A percentile compares a stretch with the other conserved stretches of the same genome.
Conservation (phyloP, 768 basidiomycete species). For the Tulasnella sp. region DNA sequence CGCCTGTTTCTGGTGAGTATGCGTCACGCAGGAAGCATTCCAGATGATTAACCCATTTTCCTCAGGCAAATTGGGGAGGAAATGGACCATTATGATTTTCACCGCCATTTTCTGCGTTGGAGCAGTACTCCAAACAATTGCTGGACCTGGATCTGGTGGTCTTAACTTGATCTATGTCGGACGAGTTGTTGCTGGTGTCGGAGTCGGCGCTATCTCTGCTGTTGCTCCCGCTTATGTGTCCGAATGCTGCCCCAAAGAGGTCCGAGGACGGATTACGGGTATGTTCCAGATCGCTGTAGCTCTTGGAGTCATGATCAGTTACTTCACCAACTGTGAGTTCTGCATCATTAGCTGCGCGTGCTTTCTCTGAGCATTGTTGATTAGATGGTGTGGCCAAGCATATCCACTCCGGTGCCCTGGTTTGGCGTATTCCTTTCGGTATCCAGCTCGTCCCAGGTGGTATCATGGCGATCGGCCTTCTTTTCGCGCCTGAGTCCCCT, state of each 20-base stretch:
- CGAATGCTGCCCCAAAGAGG: slow-evolving; percentile 76
- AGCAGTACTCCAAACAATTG: slow-evolving; percentile 60
- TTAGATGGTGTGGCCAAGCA: slow-evolving; percentile 17
- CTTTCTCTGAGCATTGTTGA: background rate
- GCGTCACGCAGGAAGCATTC: no score
- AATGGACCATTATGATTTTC: slow-evolving; percentile 47
- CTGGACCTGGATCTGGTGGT: slow-evolving; percentile 39
- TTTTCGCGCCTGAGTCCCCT: slow-evolving; percentile 20
- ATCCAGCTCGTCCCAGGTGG: slow-evolving; percentile 28
- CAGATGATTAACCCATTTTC: no score
- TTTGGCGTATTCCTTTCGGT: slow-evolving; percentile 23
- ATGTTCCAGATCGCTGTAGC: slow-evolving; percentile 82
- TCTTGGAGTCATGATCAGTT: slow-evolving; percentile 72
- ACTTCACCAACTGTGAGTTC: slow-evolving; percentile 61
- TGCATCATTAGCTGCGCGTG: background rate
- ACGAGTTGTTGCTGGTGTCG: slow-evolving; percentile 65
- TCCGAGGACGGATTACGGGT: slow-evolving; percentile 75
- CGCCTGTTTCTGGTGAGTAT: no score
- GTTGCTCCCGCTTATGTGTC: slow-evolving; percentile 78
- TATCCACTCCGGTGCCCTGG: slow-evolving; percentile 10
- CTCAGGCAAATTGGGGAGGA: slow-evolving; percentile 51
- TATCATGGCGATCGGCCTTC: slow-evolving; percentile 25
- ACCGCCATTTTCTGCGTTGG: slow-evolving; percentile 54
- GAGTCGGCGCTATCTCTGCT: slow-evolving; percentile 69
- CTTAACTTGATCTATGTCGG: slow-evolving; percentile 65